Base-by-base conservation (phyloP, 495 filamentous ascomycete species). In the Xylaria curta region DNA sequence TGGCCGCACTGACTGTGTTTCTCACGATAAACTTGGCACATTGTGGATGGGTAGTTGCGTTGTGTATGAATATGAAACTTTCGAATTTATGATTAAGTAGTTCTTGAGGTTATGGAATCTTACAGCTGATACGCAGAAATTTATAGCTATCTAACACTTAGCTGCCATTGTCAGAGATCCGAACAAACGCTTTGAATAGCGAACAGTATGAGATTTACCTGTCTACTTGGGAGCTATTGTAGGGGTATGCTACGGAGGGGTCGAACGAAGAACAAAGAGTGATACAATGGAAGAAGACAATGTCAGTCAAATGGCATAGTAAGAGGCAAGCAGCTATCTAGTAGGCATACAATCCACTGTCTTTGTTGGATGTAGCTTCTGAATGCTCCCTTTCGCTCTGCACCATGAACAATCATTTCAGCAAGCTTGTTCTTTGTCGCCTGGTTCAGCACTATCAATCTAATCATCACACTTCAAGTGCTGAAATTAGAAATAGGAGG, bases 21-120 rank as follows among this genome's bases (percentile, higher is more conserved):
- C 13, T 69, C 24, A 28, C 44, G 66, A 40, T 49, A 61, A 26
- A 69, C 10, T 36, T 69, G 24, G 31, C 53, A 60, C 54, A 60
- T 60, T 42, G 7, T 51, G n/a, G 5, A 51, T 21, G 12, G 0
- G n/a, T 21, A 51, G 47, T 21, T 51, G n/a, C 2, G 47, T 51
- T 51, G 44, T 19, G 19, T 47, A 2, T 19, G 44, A 19, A 7
- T 47, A 19, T 7, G 3, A 19, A 47, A 17, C 17, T 17, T 17
- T 17, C 0, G 17, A 47, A 7, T 47, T 47, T 19, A 0, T 19
- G 17, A 8, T 5, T 46, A 46, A 5, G 5, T 46, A 4, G 42
- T 46, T 46, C 40, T 42, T 46, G 42, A 6, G 15, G 42, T 19
- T 42, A 42, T 42, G 38, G 38, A 42, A 1, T 13, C 38, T 13